phyloP scores from a whole-genome alignment of 2,329 filamentous ascomycete genomes.

The Zelopaecilomyces penicillatus region DNA sequence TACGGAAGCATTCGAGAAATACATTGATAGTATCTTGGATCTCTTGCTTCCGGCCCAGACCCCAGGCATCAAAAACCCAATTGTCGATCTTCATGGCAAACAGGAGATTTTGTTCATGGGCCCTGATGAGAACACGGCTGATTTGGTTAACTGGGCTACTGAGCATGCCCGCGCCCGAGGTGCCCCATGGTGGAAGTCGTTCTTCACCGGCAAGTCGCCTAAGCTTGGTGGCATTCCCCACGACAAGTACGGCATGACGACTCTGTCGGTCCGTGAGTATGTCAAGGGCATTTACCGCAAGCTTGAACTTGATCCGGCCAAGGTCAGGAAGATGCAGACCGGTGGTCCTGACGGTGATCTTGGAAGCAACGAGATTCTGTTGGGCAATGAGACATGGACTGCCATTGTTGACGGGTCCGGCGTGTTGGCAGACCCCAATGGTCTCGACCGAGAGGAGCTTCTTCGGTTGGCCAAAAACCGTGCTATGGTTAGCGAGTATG shows the following conservation, averaged over 20 bases:
- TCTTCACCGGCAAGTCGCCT: slow-evolving; percentile 98
- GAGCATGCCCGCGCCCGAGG: slow-evolving; percentile 81
- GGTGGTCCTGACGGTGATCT: slow-evolving; percentile 94
- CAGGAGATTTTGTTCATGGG: slow-evolving; percentile 98
- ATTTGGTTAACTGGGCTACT: slow-evolving; percentile 97
- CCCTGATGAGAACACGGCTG: slow-evolving; percentile 96
- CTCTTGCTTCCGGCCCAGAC: slow-evolving; percentile 81
- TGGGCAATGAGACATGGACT: slow-evolving; percentile 92
- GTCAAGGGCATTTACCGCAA: slow-evolving; percentile 96
- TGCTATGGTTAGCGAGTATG: slow-evolving; percentile 83
- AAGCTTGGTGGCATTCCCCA: slow-evolving; percentile 95
- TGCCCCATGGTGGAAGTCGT: slow-evolving; percentile 99
- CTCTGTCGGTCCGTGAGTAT: slow-evolving; percentile 89
- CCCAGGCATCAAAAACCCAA: slow-evolving; percentile 97
- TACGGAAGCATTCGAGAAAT: slow-evolving; percentile 93
- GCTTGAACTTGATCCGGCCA: slow-evolving; percentile 76
- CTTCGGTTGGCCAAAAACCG: slow-evolving; percentile 76
- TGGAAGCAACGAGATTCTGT: slow-evolving; percentile 93
- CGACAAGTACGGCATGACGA: slow-evolving; percentile 96
- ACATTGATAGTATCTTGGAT: slow-evolving; percentile 97
- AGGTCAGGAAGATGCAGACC: slow-evolving; percentile 90
- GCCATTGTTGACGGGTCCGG: slow-evolving; percentile 94
- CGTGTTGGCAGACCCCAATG: slow-evolving; percentile 87
- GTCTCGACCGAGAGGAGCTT: slow-evolving; percentile 77
- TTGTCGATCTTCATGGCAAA: slow-evolving; percentile 91